Base-by-base conservation (phyloP, 192 early-diverging fungal genomes). In the Coemansia sp. region DNA sequence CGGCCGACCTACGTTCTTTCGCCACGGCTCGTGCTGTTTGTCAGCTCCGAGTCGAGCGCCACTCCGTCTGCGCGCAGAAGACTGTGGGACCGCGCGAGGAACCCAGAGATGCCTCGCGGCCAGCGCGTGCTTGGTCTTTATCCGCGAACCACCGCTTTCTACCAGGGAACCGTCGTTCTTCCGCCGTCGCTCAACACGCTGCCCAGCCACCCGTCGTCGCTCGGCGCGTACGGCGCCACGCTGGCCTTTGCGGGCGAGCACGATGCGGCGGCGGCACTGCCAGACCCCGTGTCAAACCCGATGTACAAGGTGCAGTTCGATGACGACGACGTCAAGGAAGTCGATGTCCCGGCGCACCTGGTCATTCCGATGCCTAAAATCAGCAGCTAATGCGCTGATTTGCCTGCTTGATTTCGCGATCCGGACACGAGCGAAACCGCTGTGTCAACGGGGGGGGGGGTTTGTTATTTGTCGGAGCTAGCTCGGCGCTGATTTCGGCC, bases 231-330 rank as follows among this genome's bases (percentile, higher is more conserved):
- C 7, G 28, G 23, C 18, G 39, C 46, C 11, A 22, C 16, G 23
- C 25, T 50, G 46, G 29, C 19, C 3, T 7, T 27, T 42, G 52
- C 19, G 10, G n/a, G 27, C 8, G 24, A 36, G 28, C 53, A 55
- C 24, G 53, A 30, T 22, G 20, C 36, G 3, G 32, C 36, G 3
- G 32, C 34, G 5, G 50, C 53, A 3, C 51, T 57, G 30, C 61
- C 74, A 0, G 59, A 71, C 35, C 74, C 69, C 1, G 50, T n/a
- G 0, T 18, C 62, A 0, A 74, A 73, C 23, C 71, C 71, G 5
- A 71, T 74, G 72, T 80, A 80, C 52, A 69, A 65, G 32, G 53
- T 80, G 25, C 67, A 68, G 61, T 80, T 80, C 50, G 77, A 80
- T 46, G 77, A 80, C 45, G 77, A 80, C 25, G 71, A 74, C 16